phyloP scores from a whole-genome alignment of 2,329 filamentous ascomycete species.

The Paecilomyces variotii region DNA sequence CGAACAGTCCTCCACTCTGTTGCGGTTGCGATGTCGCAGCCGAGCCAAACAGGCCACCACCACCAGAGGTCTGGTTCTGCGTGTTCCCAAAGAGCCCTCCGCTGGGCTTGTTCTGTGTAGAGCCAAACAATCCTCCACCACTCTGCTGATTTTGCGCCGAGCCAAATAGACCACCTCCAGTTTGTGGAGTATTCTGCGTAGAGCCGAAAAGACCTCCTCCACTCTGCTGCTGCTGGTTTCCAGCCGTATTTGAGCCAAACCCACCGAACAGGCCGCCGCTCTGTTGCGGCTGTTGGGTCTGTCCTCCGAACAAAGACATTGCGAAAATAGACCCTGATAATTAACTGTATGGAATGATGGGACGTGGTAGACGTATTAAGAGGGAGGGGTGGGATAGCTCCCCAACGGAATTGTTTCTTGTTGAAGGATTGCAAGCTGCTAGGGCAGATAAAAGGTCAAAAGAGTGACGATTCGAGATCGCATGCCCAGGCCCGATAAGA shows the following conservation, averaged over 20 bases:
- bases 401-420: not conserved
- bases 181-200: constrained; percentile 11
- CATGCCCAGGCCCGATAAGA: not conserved
- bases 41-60: constrained; percentile 18
- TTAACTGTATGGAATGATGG: not conserved
- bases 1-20: constrained; percentile 16
- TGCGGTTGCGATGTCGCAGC: constrained; percentile 1
- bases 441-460: not conserved
- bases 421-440: not conserved
- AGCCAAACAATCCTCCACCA: constrained; percentile 18
- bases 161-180: constrained; percentile 17
- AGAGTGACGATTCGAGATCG: not conserved
- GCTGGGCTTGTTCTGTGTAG: constrained; percentile 22
- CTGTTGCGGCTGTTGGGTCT: constrained; percentile 12
- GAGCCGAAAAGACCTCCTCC: constrained; percentile 26
- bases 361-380: not conserved
- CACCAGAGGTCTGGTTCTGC: constrained; percentile 13
- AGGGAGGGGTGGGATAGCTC: not conserved
- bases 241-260: constrained; percentile 13
- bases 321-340: constrained; percentile 5
- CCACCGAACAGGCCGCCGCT: constrained; percentile 24
- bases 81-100: constrained; percentile 22
- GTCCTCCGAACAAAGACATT: constrained; percentile 34
- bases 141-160: constrained; percentile 12
- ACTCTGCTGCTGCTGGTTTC: constrained; percentile 18